A percentile compares a stretch with the other conserved stretches of the same genome.
Evolutionary conservation across 1,284 basidiomycete species (phyloP).

Genomic region (Tetrapyrgos nigripes): DNA sequence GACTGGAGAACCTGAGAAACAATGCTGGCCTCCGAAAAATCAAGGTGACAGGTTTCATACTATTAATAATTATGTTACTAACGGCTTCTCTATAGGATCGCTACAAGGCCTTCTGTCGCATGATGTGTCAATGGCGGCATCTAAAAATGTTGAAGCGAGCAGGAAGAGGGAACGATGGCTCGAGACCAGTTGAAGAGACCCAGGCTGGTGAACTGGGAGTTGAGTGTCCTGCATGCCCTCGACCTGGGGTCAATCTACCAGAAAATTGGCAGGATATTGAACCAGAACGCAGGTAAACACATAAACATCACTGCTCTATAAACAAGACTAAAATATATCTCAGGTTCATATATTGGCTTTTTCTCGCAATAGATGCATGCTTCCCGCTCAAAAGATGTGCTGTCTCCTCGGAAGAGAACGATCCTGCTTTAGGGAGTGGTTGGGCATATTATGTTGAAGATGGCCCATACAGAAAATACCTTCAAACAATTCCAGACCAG

Average conservation of each 20-base stretch:
- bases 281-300: slow-evolving; percentile 19
- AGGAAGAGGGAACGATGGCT: slow-evolving; percentile 23
- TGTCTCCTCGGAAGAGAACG: not conserved
- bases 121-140: slow-evolving; percentile 24
- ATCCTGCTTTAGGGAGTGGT: not conserved
- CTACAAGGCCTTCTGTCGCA: slow-evolving; percentile 25
- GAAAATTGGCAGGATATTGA: slow-evolving; percentile 19
- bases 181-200: slow-evolving; percentile 6
- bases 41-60: slow-evolving; percentile 1
- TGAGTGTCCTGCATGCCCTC: slow-evolving; percentile 23
- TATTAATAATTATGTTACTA: not conserved
- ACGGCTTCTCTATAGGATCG: slow-evolving; percentile 1
- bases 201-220: slow-evolving; percentile 12
- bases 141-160: slow-evolving; percentile 32
- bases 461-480: not conserved
- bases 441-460: slow-evolving; percentile 5
- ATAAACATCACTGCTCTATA: not conserved
- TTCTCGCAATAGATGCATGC: slow-evolving; percentile 1
- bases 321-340: not conserved
- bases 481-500: not conserved
- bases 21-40: not conserved
- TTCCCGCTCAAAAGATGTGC: not conserved
- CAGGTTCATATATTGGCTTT: not conserved
- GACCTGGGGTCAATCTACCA: slow-evolving; percentile 23
- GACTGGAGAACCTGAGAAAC: slow-evolving; percentile 16